A percentile compares a stretch with the other conserved stretches of the same genome.
These are phyloP conservation scores for Pichia terricola DNA, from an alignment of 1,139 yeast species.

Conservation along the genomic window DNA sequence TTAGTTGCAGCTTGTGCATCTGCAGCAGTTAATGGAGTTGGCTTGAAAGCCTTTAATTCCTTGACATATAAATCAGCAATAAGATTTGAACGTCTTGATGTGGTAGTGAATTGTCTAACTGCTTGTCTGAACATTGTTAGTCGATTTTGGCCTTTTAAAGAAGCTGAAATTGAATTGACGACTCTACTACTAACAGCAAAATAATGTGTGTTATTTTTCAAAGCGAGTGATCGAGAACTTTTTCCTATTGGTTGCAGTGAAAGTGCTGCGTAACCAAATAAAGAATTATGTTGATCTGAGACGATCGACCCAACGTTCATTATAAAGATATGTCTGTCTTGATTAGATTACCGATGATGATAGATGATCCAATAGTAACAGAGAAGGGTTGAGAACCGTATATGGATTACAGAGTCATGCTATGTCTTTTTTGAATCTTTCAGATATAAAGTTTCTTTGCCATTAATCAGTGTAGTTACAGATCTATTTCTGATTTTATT, in stretches of 20 bases:
- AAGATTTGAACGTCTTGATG: constrained; percentile 38
- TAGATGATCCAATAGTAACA: background rate
- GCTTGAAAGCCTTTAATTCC: constrained; percentile 83
- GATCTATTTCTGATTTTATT: too few species aligned
- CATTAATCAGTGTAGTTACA: too few species aligned
- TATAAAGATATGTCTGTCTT: too few species aligned
- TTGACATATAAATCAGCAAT: constrained; percentile 79
- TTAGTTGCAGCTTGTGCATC: constrained; percentile 75
- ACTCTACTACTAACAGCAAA: background rate
- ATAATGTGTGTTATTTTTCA: background rate
- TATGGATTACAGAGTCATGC: too few species aligned
- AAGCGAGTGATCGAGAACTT: background rate
- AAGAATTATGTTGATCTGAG: too few species aligned
- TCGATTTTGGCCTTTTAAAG: too few species aligned
- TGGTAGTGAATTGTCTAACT: constrained; percentile 29
- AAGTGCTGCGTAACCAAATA: constrained; percentile 16
- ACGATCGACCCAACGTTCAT: too few species aligned
- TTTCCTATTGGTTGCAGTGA: background rate
- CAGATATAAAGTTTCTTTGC: too few species aligned
- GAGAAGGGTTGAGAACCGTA: too few species aligned
- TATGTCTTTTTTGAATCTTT: too few species aligned
- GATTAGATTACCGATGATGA: too few species aligned
- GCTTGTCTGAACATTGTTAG: constrained; percentile 14
- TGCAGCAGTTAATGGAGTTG: constrained; percentile 60
- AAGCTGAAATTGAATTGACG: background rate